Evolutionary conservation across 2,329 filamentous ascomycete genomes (phyloP), one percentile per base, ranked within the genome.

Genomic region (Stylonectria norvegica): DNA sequence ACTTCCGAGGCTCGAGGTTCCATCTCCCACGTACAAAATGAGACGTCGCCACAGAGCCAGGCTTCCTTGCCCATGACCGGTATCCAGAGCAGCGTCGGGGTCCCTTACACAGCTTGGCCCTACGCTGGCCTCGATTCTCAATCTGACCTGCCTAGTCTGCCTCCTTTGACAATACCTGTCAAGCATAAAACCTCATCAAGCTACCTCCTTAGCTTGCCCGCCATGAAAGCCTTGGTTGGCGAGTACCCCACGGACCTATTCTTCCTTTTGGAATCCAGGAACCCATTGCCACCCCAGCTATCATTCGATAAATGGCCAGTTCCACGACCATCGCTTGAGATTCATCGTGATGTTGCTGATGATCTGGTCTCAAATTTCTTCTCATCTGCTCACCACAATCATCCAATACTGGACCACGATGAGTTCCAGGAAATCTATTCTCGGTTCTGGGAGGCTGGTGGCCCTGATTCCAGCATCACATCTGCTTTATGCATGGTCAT

Each of bases 401-500:
- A 60, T 41, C 60, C 60, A 1, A 49, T 63, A 11, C 43, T 62
- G 5, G 54, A 59, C 34, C 40, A 49, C 9, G 50, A 48, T 4
- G 52, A 50, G n/a, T 61, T 63, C 20, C 34, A 48, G 5, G 22
- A 20, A 1, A 43, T 53, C 2, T 62, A 61, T 34, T 20, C 38
- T 2, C 31, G 33, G 1, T 56, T 62, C 22, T 34, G 57, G 10
- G 44, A 56, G 16, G 37, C 42, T 3, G 49, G n/a, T n/a, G n/a
- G 50, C 2, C 38, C 48, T 1, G 53, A 57, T 22, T 42, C 48
- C 2, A 55, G 46, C 29, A 38, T 60, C 4, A 55, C 57, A 19
- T 52, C 55, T 2, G 59, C 58, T 5, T 43, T 63, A 2, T 63
- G 60, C 38, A 49, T 62, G 40, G 52, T 60, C 12, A 52, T 63